Conservation (phyloP, 2,329 filamentous ascomycete species). For the Cordyceps sp. region DNA sequence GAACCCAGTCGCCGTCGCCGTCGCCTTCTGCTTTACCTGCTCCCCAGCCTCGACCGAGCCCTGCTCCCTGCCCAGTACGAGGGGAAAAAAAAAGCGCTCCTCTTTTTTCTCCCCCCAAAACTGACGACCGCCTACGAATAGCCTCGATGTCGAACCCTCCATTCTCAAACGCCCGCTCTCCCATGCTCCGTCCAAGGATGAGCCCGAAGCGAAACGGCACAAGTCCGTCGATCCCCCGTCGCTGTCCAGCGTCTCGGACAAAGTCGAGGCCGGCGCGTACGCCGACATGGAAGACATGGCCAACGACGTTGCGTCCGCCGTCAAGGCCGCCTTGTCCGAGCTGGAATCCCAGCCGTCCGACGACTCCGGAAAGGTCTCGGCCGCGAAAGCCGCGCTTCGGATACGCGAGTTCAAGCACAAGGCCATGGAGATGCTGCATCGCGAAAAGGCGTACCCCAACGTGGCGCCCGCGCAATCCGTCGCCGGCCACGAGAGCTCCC, state of each 20-base stretch:
- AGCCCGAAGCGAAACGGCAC: conserved; percentile 43
- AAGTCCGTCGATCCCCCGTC: conserved; percentile 31
- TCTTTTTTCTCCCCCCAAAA: too few species aligned
- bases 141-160: conserved; percentile 35
- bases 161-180: conserved; percentile 37
- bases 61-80: too few species aligned
- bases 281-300: conserved; percentile 49
- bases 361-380: conserved; percentile 10
- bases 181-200: conserved; percentile 23
- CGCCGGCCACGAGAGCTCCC: conserved; percentile 19
- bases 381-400: conserved; percentile 22
- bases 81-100: too few species aligned
- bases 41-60: too few species aligned
- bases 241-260: conserved; percentile 32
- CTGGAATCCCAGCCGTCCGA: conserved; percentile 20
- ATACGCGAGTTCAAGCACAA: conserved; percentile 43
- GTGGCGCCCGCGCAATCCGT: conserved; percentile 20
- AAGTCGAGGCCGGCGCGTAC: conserved; percentile 34
- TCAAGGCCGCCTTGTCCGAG: conserved; percentile 30
- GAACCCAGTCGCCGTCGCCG: conserved; percentile 2
- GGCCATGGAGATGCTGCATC: conserved; percentile 44
- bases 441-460: conserved; percentile 37
- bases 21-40: too few species aligned
- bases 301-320: conserved; percentile 32
- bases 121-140: conserved; percentile 15